Conservation (phyloP, 129 eudicot genomes). For the Heracleum sosnowskyi region DNA sequence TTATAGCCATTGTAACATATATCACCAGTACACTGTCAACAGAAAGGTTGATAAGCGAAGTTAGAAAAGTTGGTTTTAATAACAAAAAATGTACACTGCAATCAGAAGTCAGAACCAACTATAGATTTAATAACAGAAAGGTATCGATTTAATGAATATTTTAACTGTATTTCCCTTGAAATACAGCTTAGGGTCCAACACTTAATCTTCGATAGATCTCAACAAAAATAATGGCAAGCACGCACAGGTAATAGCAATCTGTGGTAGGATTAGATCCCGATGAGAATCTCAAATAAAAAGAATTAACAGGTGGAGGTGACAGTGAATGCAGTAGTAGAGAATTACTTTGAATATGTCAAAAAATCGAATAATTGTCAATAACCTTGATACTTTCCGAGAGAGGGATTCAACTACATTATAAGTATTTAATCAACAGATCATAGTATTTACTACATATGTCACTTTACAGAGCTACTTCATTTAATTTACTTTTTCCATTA, state of each 20-base stretch:
- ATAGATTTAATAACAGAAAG: too few relatives aligned
- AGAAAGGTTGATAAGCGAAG: neutral
- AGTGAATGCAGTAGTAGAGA: neutral
- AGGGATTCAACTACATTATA: neutral
- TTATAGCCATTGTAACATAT: constrained; percentile 37
- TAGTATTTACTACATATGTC: too few relatives aligned
- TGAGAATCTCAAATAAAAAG: neutral
- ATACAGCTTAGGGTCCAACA: neutral
- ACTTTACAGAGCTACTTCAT: neutral
- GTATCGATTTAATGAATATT: too few relatives aligned
- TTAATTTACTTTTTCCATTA: neutral
- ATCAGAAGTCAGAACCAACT: too few relatives aligned
- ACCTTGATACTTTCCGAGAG: neutral
- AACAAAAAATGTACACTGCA: neutral
- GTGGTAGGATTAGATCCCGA: neutral
- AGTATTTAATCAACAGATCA: too few relatives aligned
- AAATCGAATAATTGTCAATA: neutral
- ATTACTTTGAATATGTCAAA: neutral
- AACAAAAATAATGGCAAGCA: neutral
- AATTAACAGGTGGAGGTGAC: neutral
- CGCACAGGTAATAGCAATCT: neutral
- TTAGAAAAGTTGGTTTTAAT: neutral
- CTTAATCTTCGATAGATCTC: neutral
- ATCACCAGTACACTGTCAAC: constrained; percentile 32
- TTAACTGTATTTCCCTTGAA: neutral